Base-by-base conservation (phyloP, 2,329 filamentous ascomycete species). In the Fusarium caatingaense region DNA sequence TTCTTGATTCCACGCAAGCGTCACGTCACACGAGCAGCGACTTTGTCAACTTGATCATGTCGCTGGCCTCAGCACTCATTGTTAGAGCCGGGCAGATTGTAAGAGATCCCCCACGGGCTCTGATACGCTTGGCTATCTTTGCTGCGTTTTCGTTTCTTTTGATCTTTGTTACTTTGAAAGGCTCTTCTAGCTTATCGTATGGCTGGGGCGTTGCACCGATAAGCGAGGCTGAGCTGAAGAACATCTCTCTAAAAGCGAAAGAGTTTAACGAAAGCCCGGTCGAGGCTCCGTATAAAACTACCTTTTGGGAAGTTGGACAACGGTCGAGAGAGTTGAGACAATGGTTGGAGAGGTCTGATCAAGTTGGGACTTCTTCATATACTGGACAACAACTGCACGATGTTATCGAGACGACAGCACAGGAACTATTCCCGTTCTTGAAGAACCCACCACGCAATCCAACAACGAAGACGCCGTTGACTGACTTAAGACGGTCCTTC, bases 231-330 rank as follows among this genome's bases (percentile, higher is more conserved):
- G 54, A 48, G 4, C 11, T 60, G 0, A 34, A 8, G 15, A 59
- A 70, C 13, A 45, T 70, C 5, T 57, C 66, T 1, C n/a, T 56
- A 15, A 41, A 40, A 6, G 66, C 55, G 1, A 59, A 56, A 1
- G 47, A 66, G 8, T 78, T 73, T 46, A 60, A 56, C 6, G 73
- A 77, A 15, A 62, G 66, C 15, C 69, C 70, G 4, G 62, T 78
- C 23, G 8, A 58, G 6, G 44, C 72, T 2, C 78, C 77, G 0
- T 78, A 76, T 60, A 76, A 76, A 21, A 57, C 71, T 2, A 53
- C 72, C 0, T 79, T 79, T 25, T 78, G 76, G 58, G 76, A 79
- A 25, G 66, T 75, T 12, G 78, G 78, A 2, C 75, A 76, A 23
- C 65, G 78, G 1, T 70, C 68, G 2, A 59, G 54, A 4, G 21